Evolutionary conservation across 148 eudicot genomes (phyloP).

Genomic region (Chenopodium suecicum): DNA sequence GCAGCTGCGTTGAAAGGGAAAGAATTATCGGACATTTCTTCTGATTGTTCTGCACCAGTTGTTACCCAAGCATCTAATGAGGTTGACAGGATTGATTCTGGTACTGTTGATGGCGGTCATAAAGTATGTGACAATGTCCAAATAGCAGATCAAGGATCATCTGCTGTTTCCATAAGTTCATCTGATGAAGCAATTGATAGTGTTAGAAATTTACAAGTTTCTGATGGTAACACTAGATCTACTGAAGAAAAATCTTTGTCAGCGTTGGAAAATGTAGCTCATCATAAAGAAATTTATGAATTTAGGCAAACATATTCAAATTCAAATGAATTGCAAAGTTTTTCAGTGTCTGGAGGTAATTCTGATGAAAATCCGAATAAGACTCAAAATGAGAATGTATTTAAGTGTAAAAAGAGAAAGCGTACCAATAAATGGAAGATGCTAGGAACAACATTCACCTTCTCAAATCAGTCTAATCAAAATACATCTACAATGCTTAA

Average conservation of each 20-base stretch:
- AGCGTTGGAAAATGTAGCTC: conserved; percentile 23
- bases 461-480: conserved; percentile 27
- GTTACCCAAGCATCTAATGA: conserved; percentile 50
- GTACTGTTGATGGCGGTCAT: conserved; percentile 35
- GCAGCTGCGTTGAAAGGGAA: conserved; percentile 37
- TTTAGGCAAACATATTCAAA: conserved; percentile 30
- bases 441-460: conserved; percentile 28
- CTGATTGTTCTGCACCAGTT: conserved; percentile 59
- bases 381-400: conserved; percentile 18
- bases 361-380: conserved; percentile 16
- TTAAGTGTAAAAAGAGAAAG: conserved; percentile 34
- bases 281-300: conserved; percentile 36
- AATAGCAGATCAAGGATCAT: conserved; percentile 60
- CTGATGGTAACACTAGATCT: conserved; percentile 26
- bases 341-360: conserved; percentile 20
- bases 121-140: conserved; percentile 23
- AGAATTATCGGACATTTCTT: conserved; percentile 49
- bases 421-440: conserved; percentile 32
- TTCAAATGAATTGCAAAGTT: conserved; percentile 29
- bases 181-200: conserved; percentile 49
- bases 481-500: conserved; percentile 22
- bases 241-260: conserved; percentile 32
- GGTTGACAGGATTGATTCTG: conserved; percentile 39
- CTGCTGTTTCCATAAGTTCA: conserved; percentile 46
- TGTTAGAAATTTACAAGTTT: conserved; percentile 34